phyloP scores from a whole-genome alignment of 805 yeast genomes.

The Yamadazyma kitorensis region DNA sequence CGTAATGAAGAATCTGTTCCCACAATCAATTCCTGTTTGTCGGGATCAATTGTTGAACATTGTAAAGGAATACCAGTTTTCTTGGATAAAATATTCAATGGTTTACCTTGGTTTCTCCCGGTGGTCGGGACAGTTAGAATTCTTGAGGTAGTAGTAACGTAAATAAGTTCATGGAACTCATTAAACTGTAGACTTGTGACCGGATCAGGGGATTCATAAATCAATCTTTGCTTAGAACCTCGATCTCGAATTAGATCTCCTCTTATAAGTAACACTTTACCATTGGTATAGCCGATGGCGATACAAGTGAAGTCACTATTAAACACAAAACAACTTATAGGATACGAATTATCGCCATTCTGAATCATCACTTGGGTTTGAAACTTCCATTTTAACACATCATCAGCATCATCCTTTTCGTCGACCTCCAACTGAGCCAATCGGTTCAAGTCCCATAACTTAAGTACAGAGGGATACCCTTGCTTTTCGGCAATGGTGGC shows the following conservation, averaged over 20 bases:
- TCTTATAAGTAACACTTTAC: constrained; percentile 73
- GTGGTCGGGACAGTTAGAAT: constrained; percentile 70
- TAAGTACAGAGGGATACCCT: constrained; percentile 65
- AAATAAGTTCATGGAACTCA: constrained; percentile 50
- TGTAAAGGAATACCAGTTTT: constrained; percentile 49
- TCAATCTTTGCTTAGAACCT: constrained; percentile 82
- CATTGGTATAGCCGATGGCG: constrained; percentile 81
- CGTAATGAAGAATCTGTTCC: constrained; percentile 63
- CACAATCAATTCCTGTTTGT: constrained; percentile 54
- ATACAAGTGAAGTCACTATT: constrained; percentile 57
- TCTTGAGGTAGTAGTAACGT: constrained; percentile 71
- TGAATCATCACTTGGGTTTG: constrained; percentile 61
- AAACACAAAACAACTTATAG: constrained; percentile 63
- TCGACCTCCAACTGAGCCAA: constrained; percentile 24
- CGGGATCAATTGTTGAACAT: constrained; percentile 43
- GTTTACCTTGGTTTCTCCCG: constrained; percentile 73
- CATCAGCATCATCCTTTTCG: constrained; percentile 18
- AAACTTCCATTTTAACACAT: constrained; percentile 36
- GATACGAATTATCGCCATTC: constrained; percentile 75
- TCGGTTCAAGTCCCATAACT: constrained; percentile 70
- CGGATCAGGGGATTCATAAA: constrained; percentile 75
- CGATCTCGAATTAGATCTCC: constrained; percentile 88
- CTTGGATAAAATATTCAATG: constrained; percentile 45
- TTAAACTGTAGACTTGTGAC: constrained; percentile 71
- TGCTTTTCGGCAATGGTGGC: constrained; percentile 73